These are phyloP conservation scores for Hebeloma cylindrosporum DNA, from an alignment of 768 basidiomycete genomes.

Conservation along the genomic window DNA sequence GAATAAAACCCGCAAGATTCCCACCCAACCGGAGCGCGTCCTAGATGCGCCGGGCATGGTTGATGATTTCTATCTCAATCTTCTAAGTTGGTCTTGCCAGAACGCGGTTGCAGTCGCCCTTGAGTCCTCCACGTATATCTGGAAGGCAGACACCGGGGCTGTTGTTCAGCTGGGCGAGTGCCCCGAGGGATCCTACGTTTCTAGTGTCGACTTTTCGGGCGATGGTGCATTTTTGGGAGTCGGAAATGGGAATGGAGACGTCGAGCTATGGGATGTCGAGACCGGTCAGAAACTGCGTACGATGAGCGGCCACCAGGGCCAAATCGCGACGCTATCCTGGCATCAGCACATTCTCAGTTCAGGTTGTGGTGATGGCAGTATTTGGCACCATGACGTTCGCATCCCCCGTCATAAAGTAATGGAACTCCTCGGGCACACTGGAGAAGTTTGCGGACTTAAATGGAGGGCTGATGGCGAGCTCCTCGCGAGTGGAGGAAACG, in stretches of 20 bases:
- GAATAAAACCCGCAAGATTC: constrained; percentile 77
- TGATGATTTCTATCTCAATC: constrained; percentile 97
- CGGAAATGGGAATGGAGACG: constrained; percentile 77
- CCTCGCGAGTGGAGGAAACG: constrained; percentile 93
- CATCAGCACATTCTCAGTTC: constrained; percentile 80
- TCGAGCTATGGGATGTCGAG: constrained; percentile 95
- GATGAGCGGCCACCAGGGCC: constrained; percentile 86
- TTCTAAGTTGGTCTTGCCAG: constrained; percentile 83
- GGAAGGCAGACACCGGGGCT: constrained; percentile 87
- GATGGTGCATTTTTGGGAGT: constrained; percentile 82
- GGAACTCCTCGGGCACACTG: constrained; percentile 86
- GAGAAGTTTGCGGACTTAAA: constrained; percentile 89
- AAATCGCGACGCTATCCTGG: constrained; percentile 88
- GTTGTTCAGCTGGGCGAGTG: constrained; percentile 80
- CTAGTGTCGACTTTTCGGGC: constrained; percentile 75
- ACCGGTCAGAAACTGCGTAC: constrained; percentile 76
- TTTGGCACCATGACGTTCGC: constrained; percentile 96
- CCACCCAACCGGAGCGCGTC: constrained; percentile 88
- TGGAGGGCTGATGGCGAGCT: constrained; percentile 90
- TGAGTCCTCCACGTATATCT: constrained; percentile 84
- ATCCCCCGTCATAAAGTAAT: constrained; percentile 85
- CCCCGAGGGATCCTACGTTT: constrained; percentile 73
- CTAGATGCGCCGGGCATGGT: constrained; percentile 92
- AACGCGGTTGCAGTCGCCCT: constrained; percentile 92
- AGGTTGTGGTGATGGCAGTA: constrained; percentile 92